A percentile compares a stretch with the other conserved stretches of the same genome.
These are phyloP conservation scores for Neoboletus subvelutipes DNA, from an alignment of 768 basidiomycete genomes.

Conservation along the genomic window DNA sequence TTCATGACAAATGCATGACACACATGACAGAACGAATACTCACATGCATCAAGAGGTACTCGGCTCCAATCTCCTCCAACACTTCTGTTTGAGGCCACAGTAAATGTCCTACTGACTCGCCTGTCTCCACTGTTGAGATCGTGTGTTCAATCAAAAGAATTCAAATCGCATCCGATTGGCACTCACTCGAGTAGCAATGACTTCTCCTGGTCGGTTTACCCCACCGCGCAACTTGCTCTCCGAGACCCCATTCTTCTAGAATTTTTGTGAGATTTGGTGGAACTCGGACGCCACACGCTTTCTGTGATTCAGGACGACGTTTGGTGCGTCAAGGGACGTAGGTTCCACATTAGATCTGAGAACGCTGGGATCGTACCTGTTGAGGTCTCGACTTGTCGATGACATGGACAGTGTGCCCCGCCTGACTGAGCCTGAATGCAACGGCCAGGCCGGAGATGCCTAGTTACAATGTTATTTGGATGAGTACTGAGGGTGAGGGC, in stretches of 20 bases:
- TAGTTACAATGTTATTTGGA: background rate
- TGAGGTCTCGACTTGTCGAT: constrained; percentile 49
- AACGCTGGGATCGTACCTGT: constrained; percentile 26
- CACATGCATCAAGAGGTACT: constrained; percentile 49
- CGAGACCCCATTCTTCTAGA: constrained; percentile 52
- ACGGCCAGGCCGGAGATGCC: constrained; percentile 52
- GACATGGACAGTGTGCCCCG: constrained; percentile 54
- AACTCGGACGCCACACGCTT: constrained; percentile 40
- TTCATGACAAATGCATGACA: background rate
- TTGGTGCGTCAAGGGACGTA: background rate
- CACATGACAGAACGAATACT: constrained; percentile 15
- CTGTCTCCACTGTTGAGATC: constrained; percentile 38
- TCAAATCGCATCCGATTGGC: too few species aligned
- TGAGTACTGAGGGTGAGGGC: background rate
- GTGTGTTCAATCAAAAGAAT: background rate
- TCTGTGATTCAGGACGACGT: constrained; percentile 19
- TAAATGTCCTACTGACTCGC: constrained; percentile 42
- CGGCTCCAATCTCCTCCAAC: constrained; percentile 45
- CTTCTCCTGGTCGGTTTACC: constrained; percentile 19
- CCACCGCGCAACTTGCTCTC: constrained; percentile 38
- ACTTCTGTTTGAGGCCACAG: constrained; percentile 44
- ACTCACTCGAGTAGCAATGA: constrained; percentile 19
- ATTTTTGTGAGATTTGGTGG: constrained; percentile 59
- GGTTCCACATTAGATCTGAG: background rate
- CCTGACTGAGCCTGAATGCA: constrained; percentile 51